These are phyloP conservation scores for Capsicum chinense DNA, from an alignment of 257 asterid species.

Conservation along the genomic window DNA sequence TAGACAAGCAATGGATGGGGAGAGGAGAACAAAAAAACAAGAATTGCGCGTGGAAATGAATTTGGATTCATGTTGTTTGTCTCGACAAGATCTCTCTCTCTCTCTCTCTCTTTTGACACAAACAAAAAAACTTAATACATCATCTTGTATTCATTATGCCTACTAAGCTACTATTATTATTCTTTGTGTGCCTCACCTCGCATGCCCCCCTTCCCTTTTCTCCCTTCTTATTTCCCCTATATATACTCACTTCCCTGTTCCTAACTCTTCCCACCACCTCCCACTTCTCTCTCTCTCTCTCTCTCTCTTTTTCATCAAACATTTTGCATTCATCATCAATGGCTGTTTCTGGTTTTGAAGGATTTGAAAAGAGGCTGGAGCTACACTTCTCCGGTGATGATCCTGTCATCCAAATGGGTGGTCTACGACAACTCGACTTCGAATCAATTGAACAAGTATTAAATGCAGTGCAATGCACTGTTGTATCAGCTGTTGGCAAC, in stretches of 20 bases:
- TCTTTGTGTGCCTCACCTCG: constrained; percentile 71
- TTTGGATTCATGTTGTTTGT: constrained; percentile 57
- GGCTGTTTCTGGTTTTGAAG: constrained; percentile 97
- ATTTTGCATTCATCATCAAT: constrained; percentile 34
- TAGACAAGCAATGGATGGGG: constrained; percentile 17
- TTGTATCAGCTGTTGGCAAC: constrained; percentile 88
- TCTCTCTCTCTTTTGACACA: constrained; percentile 7
- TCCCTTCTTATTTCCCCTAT: constrained; percentile 35
- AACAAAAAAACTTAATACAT: constrained; percentile 39
- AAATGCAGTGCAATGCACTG: constrained; percentile 90
- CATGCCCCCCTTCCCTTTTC: constrained; percentile 27
- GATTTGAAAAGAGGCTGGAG: constrained; percentile 91
- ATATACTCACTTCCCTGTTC: constrained; percentile 65
- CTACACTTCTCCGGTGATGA: constrained; percentile 78
- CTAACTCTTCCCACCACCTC: constrained; percentile 56
- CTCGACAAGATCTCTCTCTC: constrained; percentile 37
- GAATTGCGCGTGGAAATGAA: constrained; percentile 56
- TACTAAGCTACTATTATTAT: constrained; percentile 69
- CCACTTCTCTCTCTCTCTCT: constrained; percentile 39
- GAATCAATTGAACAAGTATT: constrained; percentile 62
- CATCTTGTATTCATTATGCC: constrained; percentile 93
- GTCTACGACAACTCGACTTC: constrained; percentile 75
- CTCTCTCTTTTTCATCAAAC: background rate
- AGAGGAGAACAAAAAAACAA: background rate
- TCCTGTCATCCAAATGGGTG: constrained; percentile 53